Evolutionary conservation across 2,329 filamentous ascomycete species (phyloP), one percentile per base, ranked within the genome.

Genomic region (Botrytis elliptica): DNA sequence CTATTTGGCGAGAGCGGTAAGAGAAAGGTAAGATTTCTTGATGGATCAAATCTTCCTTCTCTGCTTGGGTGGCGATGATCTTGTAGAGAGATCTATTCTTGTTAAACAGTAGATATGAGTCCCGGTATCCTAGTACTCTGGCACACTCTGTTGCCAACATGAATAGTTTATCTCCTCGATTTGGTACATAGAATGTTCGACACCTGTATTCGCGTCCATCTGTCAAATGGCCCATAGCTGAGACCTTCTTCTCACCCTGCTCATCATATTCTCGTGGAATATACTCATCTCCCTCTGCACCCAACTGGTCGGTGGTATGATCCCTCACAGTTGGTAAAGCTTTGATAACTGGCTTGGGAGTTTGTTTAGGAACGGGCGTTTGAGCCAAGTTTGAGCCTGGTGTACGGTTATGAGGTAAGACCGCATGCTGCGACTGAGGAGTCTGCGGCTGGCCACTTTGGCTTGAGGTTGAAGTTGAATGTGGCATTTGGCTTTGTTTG

Each of bases 111-210:
- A 99, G 87, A 82, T 99, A 99, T n/a, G 95, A 98, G 83, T 99
- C 96, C 75, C 96, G 89, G 82, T 99, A 99, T 65, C 94, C 93
- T 36, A 98, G 86, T 6, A 98, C 94, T 77, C 96, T 90, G 38
- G 96, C 96, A 81, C 96, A 98, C 84, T 99, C 96, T 25, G 96
- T 99, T 52, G 96, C 96, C 70, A 99, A 89, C 96, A 99, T 99
- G 84, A 98, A 99, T 9, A 98, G 88, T 83, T 98, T 98, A 77
- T 97, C 92, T 42, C 93, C 94, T 78, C 96, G 88, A 79, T 97
- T 91, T 29, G 95, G 94, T 6, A 99, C 95, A 77, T 93, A 90
- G 82, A 99, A 99, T 1, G 95, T 98, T 76, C 95, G 89, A 83
- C 95, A 98, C 82, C 93, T 91, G 85, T 98, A 99, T 80, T 95